Evolutionary conservation across 202 grass and related monocot species (phyloP).

Genomic region (Zizania palustris): DNA sequence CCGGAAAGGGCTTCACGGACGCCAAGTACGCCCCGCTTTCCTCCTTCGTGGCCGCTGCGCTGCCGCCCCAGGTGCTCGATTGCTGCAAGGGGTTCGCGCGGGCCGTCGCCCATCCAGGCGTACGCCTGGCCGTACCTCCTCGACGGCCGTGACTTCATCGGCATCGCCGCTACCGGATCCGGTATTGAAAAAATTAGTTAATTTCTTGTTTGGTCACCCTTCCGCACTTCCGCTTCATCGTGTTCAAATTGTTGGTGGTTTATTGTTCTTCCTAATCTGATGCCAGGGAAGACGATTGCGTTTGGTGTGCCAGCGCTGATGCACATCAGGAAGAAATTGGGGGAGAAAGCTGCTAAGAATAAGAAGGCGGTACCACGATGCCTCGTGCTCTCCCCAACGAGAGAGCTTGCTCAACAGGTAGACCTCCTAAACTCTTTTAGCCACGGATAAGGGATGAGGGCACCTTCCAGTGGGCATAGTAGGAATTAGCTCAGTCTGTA

Average conservation of each 20-base stretch:
- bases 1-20: constrained; percentile 61
- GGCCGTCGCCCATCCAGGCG: constrained; percentile 88
- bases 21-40: constrained; percentile 66
- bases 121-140: constrained; percentile 90
- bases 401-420: constrained; percentile 97
- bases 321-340: constrained; percentile 76
- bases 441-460: neutral
- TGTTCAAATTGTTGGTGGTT: constrained; percentile 6
- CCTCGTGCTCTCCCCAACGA: constrained; percentile 89
- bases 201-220: neutral
- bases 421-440: neutral
- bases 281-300: constrained; percentile 85
- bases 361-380: constrained; percentile 76
- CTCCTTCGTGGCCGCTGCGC: constrained; percentile 66
- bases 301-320: constrained; percentile 88
- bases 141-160: constrained; percentile 83
- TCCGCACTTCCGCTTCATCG: neutral
- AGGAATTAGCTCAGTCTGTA: no score
- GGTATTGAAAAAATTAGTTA: constrained; percentile 55
- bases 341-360: constrained; percentile 60
- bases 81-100: constrained; percentile 80
- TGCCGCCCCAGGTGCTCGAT: constrained; percentile 69
- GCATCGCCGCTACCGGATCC: constrained; percentile 93
- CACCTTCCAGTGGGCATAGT: neutral
- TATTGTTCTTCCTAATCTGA: constrained; percentile 19